These are phyloP conservation scores for Moniliophthora roreri DNA, from an alignment of 1,284 basidiomycete species.

Conservation along the genomic window DNA sequence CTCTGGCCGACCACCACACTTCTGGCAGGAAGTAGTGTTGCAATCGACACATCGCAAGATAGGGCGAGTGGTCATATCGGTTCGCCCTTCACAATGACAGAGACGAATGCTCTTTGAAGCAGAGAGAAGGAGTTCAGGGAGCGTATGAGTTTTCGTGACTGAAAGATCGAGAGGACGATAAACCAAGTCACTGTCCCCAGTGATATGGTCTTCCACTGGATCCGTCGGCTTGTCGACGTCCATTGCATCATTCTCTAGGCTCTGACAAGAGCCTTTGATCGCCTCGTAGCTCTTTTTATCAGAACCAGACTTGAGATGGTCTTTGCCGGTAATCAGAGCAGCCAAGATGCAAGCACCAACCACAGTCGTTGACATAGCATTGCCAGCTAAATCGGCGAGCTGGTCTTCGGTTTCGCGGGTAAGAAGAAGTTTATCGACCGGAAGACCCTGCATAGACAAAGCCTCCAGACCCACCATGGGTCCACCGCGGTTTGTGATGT, in stretches of 20 bases:
- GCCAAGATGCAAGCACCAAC: constrained; percentile 90
- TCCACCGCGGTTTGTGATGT: constrained; percentile 94
- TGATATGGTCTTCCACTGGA: constrained; percentile 52
- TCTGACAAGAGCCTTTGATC: constrained; percentile 45
- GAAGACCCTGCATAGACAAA: constrained; percentile 90
- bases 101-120: constrained; percentile 77
- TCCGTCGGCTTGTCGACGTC: constrained; percentile 41
- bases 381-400: constrained; percentile 91
- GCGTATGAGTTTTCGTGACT: constrained; percentile 44
- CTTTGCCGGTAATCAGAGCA: constrained; percentile 70
- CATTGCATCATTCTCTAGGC: constrained; percentile 38
- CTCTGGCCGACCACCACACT: constrained; percentile 88
- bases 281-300: constrained; percentile 64
- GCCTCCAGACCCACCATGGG: constrained; percentile 94
- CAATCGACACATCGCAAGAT: constrained; percentile 79
- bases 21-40: constrained; percentile 77
- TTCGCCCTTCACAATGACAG: constrained; percentile 88
- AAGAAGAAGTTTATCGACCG: constrained; percentile 87
- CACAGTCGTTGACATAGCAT: constrained; percentile 96
- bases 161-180: constrained; percentile 71
- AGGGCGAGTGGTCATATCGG: constrained; percentile 70
- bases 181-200: constrained; percentile 68
- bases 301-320: constrained; percentile 63
- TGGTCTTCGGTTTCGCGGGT: constrained; percentile 95
- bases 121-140: constrained; percentile 59